Conservation (phyloP, 148 eudicot genomes). For the Rhododendron molle region DNA sequence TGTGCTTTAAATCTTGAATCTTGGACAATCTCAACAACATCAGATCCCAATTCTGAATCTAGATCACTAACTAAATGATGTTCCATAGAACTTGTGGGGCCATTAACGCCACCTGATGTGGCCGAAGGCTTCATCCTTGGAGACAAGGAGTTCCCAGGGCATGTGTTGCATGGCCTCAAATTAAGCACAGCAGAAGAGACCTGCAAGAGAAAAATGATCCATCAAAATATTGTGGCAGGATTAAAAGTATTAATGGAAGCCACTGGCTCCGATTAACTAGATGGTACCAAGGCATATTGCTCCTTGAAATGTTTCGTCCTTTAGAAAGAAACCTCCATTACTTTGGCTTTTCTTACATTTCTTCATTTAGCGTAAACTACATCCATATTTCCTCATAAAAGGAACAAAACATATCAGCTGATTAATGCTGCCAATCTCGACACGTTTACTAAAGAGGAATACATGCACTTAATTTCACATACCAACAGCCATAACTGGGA, state of each 20-base stretch:
- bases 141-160: conserved; percentile 42
- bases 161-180: conserved; percentile 71
- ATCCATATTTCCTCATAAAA: background rate
- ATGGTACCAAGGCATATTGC: background rate
- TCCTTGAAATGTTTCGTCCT: conserved; percentile 2
- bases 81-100: conserved; percentile 26
- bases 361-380: conserved; percentile 1
- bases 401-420: background rate
- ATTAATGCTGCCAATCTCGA: background rate
- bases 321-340: background rate
- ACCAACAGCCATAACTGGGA: background rate
- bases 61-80: conserved; percentile 34
- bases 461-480: background rate
- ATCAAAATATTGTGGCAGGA: background rate
- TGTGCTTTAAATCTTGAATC: conserved; percentile 63
- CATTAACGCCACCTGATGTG: conserved; percentile 26
- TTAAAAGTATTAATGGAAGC: background rate
- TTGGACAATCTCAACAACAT: conserved; percentile 55
- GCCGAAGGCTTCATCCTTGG: conserved; percentile 38
- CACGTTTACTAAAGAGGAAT: background rate
- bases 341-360: background rate
- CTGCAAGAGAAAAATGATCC: conserved; percentile 27
- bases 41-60: conserved; percentile 50
- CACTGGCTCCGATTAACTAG: conserved; percentile 3
- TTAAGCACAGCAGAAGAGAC: conserved; percentile 58